Conservation (phyloP, 441 rosid genomes). For the Populus hybrid region DNA sequence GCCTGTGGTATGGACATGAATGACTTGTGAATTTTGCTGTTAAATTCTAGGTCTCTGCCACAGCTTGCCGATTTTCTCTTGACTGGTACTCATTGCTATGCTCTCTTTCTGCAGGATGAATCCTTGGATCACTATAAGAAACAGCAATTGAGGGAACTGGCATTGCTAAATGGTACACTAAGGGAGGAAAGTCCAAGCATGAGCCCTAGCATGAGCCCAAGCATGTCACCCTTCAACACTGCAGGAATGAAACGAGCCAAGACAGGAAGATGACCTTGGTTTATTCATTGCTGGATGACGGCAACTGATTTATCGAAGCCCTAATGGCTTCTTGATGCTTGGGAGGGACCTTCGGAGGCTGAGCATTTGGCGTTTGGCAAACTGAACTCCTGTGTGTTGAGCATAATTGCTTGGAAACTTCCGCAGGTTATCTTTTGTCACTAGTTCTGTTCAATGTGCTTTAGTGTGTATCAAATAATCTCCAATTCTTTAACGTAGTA, state of each 20-base stretch:
- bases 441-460: slow-evolving; percentile 26
- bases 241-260: slow-evolving; percentile 85
- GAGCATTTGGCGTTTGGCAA: slow-evolving; percentile 10
- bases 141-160: slow-evolving; percentile 88
- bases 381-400: not conserved
- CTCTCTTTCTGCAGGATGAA: slow-evolving; percentile 59
- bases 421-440: slow-evolving; percentile 16
- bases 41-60: slow-evolving; percentile 1
- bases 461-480: not conserved
- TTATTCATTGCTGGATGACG: slow-evolving; percentile 13
- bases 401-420: slow-evolving; percentile 16
- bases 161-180: slow-evolving; percentile 76
- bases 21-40: not conserved
- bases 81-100: slow-evolving; percentile 2
- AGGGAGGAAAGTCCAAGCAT: slow-evolving; percentile 90
- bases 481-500: slow-evolving; percentile 26
- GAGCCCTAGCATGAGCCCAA: slow-evolving; percentile 87
- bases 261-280: slow-evolving; percentile 56
- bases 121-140: slow-evolving; percentile 89
- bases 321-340: slow-evolving; percentile 13
- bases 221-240: slow-evolving; percentile 86
- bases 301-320: slow-evolving; percentile 21
- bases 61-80: slow-evolving; percentile 13
- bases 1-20: slow-evolving; percentile 66
- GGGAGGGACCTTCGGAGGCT: slow-evolving; percentile 17